A percentile compares a stretch with the other conserved stretches of the same genome.
These are phyloP conservation scores for Penicillium sclerotiorum DNA, from an alignment of 2,329 filamentous ascomycete species.

Conservation along the genomic window DNA sequence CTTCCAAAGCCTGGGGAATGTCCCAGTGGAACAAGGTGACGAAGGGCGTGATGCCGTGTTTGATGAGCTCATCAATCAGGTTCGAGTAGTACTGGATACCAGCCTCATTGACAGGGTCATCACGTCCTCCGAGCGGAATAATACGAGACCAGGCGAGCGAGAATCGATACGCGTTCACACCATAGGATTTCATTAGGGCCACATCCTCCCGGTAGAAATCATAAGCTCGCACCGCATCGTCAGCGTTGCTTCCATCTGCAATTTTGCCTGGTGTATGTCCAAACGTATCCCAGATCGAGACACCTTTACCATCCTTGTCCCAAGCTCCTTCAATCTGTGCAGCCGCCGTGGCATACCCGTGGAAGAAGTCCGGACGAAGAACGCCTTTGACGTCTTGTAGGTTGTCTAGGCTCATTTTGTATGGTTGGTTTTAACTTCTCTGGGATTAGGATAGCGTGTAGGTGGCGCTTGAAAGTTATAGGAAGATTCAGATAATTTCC, in stretches of 20 bases:
- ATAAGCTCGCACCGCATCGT: conserved; percentile 78
- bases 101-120: conserved; percentile 73
- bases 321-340: conserved; percentile 73
- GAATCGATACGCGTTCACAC: conserved; percentile 75
- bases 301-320: conserved; percentile 71
- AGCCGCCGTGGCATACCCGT: conserved; percentile 34
- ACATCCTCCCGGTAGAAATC: conserved; percentile 74
- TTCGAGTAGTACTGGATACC: conserved; percentile 76
- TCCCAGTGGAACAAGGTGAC: conserved; percentile 85
- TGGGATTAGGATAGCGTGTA: not conserved
- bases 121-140: conserved; percentile 74
- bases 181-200: conserved; percentile 69
- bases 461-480: not conserved
- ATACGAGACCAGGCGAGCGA: conserved; percentile 75
- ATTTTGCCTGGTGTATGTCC: conserved; percentile 75
- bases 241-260: conserved; percentile 70
- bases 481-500: not conserved
- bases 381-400: conserved; percentile 29
- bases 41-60: conserved; percentile 72
- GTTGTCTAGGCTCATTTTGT: conserved; percentile 26
- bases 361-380: conserved; percentile 32
- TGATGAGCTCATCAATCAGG: conserved; percentile 73
- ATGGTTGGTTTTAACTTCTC: not conserved
- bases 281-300: conserved; percentile 83
- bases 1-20: conserved; percentile 71